These are phyloP conservation scores for Sporothrix protearum DNA, from an alignment of 2,329 filamentous ascomycete genomes.

Conservation along the genomic window DNA sequence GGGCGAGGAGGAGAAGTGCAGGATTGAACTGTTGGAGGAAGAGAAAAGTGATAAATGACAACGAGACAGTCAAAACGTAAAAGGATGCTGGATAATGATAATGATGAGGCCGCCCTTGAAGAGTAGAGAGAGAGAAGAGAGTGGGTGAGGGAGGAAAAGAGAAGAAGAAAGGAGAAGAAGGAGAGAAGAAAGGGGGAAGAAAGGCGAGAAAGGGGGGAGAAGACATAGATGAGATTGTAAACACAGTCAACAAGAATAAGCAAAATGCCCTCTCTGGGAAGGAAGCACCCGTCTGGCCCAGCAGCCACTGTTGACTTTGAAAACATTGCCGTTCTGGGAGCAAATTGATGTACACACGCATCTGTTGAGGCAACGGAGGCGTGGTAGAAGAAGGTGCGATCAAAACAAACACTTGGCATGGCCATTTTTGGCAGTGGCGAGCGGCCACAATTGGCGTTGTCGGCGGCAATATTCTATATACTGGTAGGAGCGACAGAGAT, in stretches of 20 bases:
- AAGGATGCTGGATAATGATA: conserved; percentile 22
- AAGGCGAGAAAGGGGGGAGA: background rate
- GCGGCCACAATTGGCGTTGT: background rate
- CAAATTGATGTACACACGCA: background rate
- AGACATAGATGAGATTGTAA: background rate
- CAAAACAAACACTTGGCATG: background rate
- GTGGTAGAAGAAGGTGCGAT: conserved; percentile 9
- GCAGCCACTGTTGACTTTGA: background rate
- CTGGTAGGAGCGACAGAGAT: background rate
- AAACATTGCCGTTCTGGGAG: background rate
- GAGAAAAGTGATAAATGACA: conserved; percentile 7
- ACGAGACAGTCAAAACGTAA: conserved; percentile 13
- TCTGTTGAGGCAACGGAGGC: background rate
- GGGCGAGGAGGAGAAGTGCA: background rate
- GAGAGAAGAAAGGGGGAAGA: background rate
- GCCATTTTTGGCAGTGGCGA: background rate
- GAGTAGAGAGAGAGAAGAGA: conserved; percentile 10
- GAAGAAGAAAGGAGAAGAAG: background rate
- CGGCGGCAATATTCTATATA: background rate
- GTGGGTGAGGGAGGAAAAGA: background rate
- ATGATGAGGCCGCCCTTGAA: conserved; percentile 21
- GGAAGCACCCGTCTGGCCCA: background rate
- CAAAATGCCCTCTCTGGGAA: background rate
- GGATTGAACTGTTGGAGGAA: background rate
- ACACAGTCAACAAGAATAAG: conserved; percentile 4